Conservation (phyloP, 2,329 filamentous ascomycete genomes). For the Xylaria sp. region DNA sequence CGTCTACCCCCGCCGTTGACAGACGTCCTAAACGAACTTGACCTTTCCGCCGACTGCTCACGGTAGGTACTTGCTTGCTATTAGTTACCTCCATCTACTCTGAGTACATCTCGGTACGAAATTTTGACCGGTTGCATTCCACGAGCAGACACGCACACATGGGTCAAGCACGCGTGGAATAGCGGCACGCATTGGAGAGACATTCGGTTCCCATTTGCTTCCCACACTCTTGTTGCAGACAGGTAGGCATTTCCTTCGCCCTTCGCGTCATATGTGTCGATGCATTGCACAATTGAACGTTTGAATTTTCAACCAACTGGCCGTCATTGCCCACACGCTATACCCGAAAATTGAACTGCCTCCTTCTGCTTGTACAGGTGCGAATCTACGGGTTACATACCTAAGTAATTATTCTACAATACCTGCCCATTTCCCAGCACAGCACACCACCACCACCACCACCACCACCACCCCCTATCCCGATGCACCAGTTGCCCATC, state of each 20-base stretch:
- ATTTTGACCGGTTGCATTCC: neutral
- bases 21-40: conserved; percentile 1
- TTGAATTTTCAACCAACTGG: neutral
- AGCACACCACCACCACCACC: too few relatives aligned
- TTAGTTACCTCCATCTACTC: too few relatives aligned
- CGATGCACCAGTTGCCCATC: conserved; percentile 6
- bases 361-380: too few relatives aligned
- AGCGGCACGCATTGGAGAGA: neutral
- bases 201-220: neutral
- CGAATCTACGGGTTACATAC: neutral
- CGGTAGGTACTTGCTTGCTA: neutral
- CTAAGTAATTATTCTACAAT: neutral
- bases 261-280: neutral
- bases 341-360: too few relatives aligned
- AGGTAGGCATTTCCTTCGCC: neutral
- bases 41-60: neutral
- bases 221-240: neutral
- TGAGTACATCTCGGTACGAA: too few relatives aligned
- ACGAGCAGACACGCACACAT: neutral
- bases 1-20: conserved; percentile 21
- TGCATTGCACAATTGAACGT: neutral
- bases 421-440: too few relatives aligned
- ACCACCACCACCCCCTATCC: neutral
- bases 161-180: neutral
- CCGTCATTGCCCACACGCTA: neutral